These are phyloP conservation scores for Penicillium pancosmium DNA, from an alignment of 495 filamentous ascomycete genomes.

Conservation along the genomic window DNA sequence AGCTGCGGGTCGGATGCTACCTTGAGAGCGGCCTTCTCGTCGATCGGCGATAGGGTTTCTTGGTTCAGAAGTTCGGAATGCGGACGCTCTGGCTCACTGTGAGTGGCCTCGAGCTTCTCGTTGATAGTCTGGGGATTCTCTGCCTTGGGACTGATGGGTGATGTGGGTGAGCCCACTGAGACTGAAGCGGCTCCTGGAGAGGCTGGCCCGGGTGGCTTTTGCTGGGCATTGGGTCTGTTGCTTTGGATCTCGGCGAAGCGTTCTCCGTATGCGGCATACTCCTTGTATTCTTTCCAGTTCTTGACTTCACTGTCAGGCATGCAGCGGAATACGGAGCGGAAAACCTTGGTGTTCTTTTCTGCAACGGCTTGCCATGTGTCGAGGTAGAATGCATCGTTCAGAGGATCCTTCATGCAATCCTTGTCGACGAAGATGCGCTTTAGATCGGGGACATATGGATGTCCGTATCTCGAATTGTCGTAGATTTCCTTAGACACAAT, in stretches of 20 bases:
- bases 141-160: constrained; percentile 20
- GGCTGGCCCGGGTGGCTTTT: constrained; percentile 44
- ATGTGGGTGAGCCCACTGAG: constrained; percentile 22
- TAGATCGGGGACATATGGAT: constrained; percentile 67
- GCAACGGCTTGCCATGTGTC: constrained; percentile 89
- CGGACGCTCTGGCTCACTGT: constrained; percentile 23
- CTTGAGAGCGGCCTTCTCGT: constrained; percentile 50
- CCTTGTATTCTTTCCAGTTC: constrained; percentile 92
- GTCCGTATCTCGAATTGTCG: constrained; percentile 47
- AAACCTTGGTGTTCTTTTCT: constrained; percentile 92
- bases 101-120: constrained; percentile 28
- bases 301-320: constrained; percentile 95
- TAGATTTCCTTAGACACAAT: constrained; percentile 41
- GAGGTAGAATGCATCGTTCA: constrained; percentile 80
- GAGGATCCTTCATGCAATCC: constrained; percentile 80
- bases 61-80: constrained; percentile 31
- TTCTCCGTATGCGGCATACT: constrained; percentile 77
- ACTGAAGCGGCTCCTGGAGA: constrained; percentile 21
- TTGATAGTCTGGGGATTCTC: constrained; percentile 29
- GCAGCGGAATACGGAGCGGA: constrained; percentile 90
- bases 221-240: constrained; percentile 40
- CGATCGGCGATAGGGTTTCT: constrained; percentile 33
- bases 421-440: constrained; percentile 62
- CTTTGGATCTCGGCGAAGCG: constrained; percentile 75
- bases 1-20: constrained; percentile 27